Evolutionary conservation across 1,139 yeast species (phyloP).

Genomic region (Saccharomyces hybrid): DNA sequence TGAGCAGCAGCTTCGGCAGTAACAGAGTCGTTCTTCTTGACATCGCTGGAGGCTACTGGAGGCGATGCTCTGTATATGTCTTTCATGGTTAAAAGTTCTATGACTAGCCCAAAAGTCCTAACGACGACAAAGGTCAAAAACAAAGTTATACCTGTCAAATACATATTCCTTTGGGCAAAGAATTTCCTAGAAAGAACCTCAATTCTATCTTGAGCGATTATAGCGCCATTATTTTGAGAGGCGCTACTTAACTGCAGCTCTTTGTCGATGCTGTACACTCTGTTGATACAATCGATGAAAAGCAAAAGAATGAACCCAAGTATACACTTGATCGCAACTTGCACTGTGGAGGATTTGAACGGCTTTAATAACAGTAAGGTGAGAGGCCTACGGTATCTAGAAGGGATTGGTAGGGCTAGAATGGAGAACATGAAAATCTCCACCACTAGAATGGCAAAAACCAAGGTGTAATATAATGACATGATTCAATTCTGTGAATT

Average conservation of each 20-base stretch:
- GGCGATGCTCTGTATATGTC: slow-evolving; percentile 32
- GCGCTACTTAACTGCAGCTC: slow-evolving; percentile 40
- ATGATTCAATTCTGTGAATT: slow-evolving; percentile 7
- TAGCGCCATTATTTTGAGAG: slow-evolving; percentile 8
- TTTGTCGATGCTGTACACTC: slow-evolving; percentile 63
- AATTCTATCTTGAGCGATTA: slow-evolving; percentile 20
- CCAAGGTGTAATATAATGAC: slow-evolving; percentile 33
- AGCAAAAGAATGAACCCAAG: slow-evolving; percentile 77
- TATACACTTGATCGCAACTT: slow-evolving; percentile 72
- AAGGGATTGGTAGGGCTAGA: slow-evolving; percentile 82
- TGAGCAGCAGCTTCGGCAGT: slow-evolving; percentile 29
- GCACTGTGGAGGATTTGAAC: slow-evolving; percentile 62
- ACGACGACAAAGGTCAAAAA: slow-evolving; percentile 79
- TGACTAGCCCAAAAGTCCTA: slow-evolving; percentile 79
- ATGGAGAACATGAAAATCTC: slow-evolving; percentile 81
- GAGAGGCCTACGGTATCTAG: slow-evolving; percentile 60
- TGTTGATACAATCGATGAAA: slow-evolving; percentile 82
- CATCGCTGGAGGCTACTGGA: slow-evolving; percentile 14
- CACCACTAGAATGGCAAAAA: slow-evolving; percentile 62
- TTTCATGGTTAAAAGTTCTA: slow-evolving; percentile 64
- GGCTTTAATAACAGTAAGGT: slow-evolving; percentile 60
- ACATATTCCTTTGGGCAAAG: slow-evolving; percentile 95
- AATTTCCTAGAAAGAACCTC: slow-evolving; percentile 58
- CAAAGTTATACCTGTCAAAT: slow-evolving; percentile 90
- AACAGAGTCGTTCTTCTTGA: slow-evolving; percentile 17